phyloP scores from a whole-genome alignment of 495 filamentous ascomycete species.

The Aspergillus indologenus region DNA sequence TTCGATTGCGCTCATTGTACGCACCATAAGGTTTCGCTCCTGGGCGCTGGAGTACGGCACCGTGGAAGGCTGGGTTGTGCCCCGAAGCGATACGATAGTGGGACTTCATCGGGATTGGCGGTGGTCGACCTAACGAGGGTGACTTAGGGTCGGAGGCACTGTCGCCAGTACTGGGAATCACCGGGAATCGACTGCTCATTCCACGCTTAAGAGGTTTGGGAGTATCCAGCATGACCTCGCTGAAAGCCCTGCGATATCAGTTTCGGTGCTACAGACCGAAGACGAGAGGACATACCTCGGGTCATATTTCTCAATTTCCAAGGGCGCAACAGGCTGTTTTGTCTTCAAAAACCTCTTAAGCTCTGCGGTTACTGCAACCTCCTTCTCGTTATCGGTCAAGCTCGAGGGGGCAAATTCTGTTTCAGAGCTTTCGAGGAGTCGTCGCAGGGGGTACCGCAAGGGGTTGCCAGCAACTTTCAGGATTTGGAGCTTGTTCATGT shows the following conservation, averaged over 20 bases:
- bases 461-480: slow-evolving; percentile 87
- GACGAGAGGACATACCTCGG: slow-evolving; percentile 48
- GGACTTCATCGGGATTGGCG: slow-evolving; percentile 70
- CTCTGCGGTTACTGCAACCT: slow-evolving; percentile 64
- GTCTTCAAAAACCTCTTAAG: slow-evolving; percentile 76
- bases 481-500: slow-evolving; percentile 84
- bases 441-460: slow-evolving; percentile 50
- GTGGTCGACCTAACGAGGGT: slow-evolving; percentile 61
- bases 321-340: slow-evolving; percentile 47
- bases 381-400: slow-evolving; percentile 57
- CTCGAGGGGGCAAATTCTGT: slow-evolving; percentile 39
- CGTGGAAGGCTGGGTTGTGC: slow-evolving; percentile 55
- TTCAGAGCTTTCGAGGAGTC: slow-evolving; percentile 42
- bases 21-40: slow-evolving; percentile 59
- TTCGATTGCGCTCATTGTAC: slow-evolving; percentile 77
- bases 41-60: slow-evolving; percentile 60
- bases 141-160: slow-evolving; percentile 53
- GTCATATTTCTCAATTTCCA: slow-evolving; percentile 62
- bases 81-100: slow-evolving; percentile 78
- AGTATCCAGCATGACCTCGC: slow-evolving; percentile 60
- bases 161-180: slow-evolving; percentile 64
- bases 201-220: slow-evolving; percentile 72
- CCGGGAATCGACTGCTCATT: slow-evolving; percentile 76
- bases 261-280: neutral
- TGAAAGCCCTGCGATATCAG: slow-evolving; percentile 23